Evolutionary conservation across 129 eudicot genomes (phyloP).

Genomic region (Heracleum sosnowskyi): DNA sequence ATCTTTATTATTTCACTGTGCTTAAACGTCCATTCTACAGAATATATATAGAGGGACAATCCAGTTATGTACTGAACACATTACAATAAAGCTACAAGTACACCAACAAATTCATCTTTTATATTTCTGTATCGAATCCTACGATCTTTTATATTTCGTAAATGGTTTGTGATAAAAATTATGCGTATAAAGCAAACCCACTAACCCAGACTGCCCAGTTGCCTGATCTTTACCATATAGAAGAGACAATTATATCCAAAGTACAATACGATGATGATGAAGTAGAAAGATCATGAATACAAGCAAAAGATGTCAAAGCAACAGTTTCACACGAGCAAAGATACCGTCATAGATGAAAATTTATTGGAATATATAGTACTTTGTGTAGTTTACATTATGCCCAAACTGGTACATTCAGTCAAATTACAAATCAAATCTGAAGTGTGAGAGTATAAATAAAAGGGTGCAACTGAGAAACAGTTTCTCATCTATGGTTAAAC

Average conservation of each 20-base stretch:
- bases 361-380: slow-evolving; percentile 1
- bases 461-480: neutral
- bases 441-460: neutral
- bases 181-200: too few species aligned
- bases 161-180: too few species aligned
- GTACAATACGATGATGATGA: neutral
- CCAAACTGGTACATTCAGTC: neutral
- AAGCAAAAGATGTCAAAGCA: neutral
- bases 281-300: neutral
- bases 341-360: neutral
- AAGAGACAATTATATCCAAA: neutral
- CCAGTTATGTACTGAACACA: too few species aligned
- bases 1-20: too few species aligned
- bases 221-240: neutral
- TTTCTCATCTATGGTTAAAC: neutral
- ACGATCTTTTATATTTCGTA: too few species aligned
- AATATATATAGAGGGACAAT: too few species aligned
- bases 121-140: too few species aligned
- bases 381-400: neutral
- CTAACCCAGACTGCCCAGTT: too few species aligned
- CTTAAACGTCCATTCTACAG: too few species aligned
- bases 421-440: slow-evolving; percentile 2
- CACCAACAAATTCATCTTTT: too few species aligned
- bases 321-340: slow-evolving; percentile 1
- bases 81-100: too few species aligned